Conservation (phyloP, 2,329 filamentous ascomycete genomes). For the Claviceps citrina region DNA sequence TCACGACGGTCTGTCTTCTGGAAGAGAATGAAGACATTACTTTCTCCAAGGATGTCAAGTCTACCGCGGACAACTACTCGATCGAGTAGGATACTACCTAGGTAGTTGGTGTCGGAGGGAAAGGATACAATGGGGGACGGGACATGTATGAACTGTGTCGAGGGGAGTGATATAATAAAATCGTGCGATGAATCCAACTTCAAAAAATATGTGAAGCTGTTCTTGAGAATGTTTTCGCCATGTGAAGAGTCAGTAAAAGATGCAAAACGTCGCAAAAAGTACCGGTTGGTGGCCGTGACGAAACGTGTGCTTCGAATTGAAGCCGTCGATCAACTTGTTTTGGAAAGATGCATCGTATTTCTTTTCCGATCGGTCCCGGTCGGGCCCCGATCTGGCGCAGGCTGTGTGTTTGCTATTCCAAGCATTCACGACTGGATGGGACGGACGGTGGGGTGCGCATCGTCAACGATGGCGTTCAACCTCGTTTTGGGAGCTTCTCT, state of each 20-base stretch:
- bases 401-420: neutral
- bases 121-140: neutral
- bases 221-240: neutral
- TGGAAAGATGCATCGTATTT: too few relatives aligned
- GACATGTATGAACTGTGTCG: neutral
- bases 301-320: neutral
- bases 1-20: constrained; percentile 52
- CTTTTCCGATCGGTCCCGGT: too few relatives aligned
- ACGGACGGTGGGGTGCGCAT: neutral
- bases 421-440: neutral
- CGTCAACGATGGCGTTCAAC: neutral
- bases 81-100: constrained; percentile 42
- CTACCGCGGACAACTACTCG: constrained; percentile 57
- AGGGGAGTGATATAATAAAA: neutral
- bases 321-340: too few relatives aligned
- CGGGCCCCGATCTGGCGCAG: neutral
- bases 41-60: constrained; percentile 72
- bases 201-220: neutral
- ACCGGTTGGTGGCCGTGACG: neutral
- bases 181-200: neutral
- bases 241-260: neutral
- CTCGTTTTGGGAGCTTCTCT: neutral
- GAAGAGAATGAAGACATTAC: constrained; percentile 65
- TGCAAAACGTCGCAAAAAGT: neutral
- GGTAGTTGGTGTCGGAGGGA: neutral